Evolutionary conservation across 805 yeast genomes (phyloP).

Genomic region (Metschnikowia vanudenii): DNA sequence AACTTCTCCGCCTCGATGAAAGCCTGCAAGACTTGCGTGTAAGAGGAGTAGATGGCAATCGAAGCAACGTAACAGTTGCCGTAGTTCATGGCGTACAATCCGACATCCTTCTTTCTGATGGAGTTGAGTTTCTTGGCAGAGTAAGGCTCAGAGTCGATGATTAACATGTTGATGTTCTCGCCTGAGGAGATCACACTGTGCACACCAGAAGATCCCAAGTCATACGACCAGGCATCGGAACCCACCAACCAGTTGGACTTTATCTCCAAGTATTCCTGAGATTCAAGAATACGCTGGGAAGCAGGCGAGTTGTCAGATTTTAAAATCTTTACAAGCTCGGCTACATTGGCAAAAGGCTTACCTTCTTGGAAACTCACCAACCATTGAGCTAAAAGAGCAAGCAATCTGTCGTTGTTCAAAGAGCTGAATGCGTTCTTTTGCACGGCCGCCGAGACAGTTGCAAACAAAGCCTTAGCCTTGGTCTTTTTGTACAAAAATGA

Average conservation of each 20-base stretch:
- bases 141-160: constrained; percentile 83
- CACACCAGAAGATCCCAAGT: constrained; percentile 87
- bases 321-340: constrained; percentile 38
- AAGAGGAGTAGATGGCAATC: constrained; percentile 89
- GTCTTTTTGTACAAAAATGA: constrained; percentile 58
- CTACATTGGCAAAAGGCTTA: constrained; percentile 29
- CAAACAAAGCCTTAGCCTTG: constrained; percentile 45
- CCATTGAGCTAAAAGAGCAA: constrained; percentile 69
- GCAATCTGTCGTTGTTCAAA: constrained; percentile 46
- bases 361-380: constrained; percentile 48
- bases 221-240: constrained; percentile 94
- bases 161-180: constrained; percentile 75
- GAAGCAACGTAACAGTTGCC: constrained; percentile 90
- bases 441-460: constrained; percentile 46
- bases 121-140: constrained; percentile 38
- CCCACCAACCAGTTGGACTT: constrained; percentile 81
- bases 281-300: constrained; percentile 46
- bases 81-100: constrained; percentile 91
- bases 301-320: constrained; percentile 39
- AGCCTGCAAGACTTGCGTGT: constrained; percentile 88
- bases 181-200: constrained; percentile 78
- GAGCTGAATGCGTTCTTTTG: constrained; percentile 45
- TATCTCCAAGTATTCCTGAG: constrained; percentile 45
- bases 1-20: constrained; percentile 85
- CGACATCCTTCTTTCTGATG: constrained; percentile 83